Conservation (phyloP, 2,329 filamentous ascomycete species). For the Herpotrichia juniperi region DNA sequence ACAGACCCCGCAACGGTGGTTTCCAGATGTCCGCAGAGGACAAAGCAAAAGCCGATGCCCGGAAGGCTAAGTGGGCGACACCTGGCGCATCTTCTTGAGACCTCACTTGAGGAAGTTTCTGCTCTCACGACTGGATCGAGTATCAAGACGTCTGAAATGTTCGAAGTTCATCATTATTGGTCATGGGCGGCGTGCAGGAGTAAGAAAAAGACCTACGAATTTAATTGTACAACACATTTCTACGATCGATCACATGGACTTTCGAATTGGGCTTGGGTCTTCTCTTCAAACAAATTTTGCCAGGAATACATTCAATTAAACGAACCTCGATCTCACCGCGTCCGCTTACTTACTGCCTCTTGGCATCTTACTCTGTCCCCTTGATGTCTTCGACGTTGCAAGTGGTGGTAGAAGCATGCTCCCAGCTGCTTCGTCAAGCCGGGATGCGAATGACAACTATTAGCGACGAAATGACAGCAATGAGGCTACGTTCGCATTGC, state of each 20-base stretch:
- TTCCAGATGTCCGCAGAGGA: conserved; percentile 51
- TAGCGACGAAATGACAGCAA: too few relatives aligned
- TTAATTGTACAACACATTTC: conserved; percentile 3
- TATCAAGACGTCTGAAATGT: neutral
- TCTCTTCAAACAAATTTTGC: conserved; percentile 1
- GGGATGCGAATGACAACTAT: too few relatives aligned
- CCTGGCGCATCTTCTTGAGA: neutral
- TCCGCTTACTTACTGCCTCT: neutral
- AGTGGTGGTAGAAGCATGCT: neutral
- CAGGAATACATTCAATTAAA: conserved; percentile 2
- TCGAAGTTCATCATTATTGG: neutral
- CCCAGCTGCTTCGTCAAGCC: too few relatives aligned
- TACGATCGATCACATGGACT: neutral
- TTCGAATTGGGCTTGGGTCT: neutral
- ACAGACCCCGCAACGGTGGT: conserved; percentile 23
- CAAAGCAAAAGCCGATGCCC: conserved; percentile 49
- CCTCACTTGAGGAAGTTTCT: neutral
- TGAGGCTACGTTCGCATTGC: too few relatives aligned
- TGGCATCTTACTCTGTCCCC: neutral
- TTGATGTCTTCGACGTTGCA: neutral
- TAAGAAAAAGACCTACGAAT: neutral
- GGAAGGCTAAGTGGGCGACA: conserved; percentile 51
- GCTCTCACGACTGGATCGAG: neutral
- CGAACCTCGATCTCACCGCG: neutral
- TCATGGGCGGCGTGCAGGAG: neutral